Evolutionary conservation across 2,329 filamentous ascomycete genomes (phyloP), one percentile per base, ranked within the genome.

Genomic region (Verticillium alfalfae): DNA sequence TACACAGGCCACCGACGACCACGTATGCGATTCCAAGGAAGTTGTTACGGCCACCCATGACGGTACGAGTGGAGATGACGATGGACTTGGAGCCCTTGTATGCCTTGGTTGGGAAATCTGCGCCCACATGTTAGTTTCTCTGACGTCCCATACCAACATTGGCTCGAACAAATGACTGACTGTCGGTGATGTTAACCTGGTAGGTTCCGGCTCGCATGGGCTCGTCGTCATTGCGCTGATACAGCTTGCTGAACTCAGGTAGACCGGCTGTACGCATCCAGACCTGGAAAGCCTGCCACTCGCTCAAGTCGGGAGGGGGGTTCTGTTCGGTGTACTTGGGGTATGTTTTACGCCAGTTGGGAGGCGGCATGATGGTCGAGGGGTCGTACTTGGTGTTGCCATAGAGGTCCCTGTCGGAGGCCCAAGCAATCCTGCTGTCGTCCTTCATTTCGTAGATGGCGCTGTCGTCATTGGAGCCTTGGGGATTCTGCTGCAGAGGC

Each of bases 261-360:
- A 98, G 79, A 62, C 94, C 95, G 31, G 95, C 95, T 1, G 96
- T 96, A 69, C 95, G 88, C 95, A 99, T 99, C 95, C 95, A 99
- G 26, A 98, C 93, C 77, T 97, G 93, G 75, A 99, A 96, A 54
- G 88, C 87, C 74, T 97, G 90, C 77, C 92, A 88, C 0, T 86
- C 78, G 65, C 88, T 83, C 18, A 98, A 75, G 68, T 95, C 77
- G 0, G 93, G 92, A 26, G 92, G 87, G 2, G 84, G 85, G 59
- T 83, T 82, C 0, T 84, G 77, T 0, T 79, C 73, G 3, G 84
- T 88, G 64, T 84, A 85, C 41, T 88, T 72, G 7, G 88, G 88
- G 67, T 89, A 97, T 62, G 86, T 84, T 13, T 82, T 70, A 18
- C 78, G 73, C 95, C 95, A 99, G 74, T 97, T 96, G 4, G 91